Percentiles rank a stretch among this genome's conserved stretches.
Conservation (phyloP, 2,329 filamentous ascomycete genomes). For the Pyrenophora teres region DNA sequence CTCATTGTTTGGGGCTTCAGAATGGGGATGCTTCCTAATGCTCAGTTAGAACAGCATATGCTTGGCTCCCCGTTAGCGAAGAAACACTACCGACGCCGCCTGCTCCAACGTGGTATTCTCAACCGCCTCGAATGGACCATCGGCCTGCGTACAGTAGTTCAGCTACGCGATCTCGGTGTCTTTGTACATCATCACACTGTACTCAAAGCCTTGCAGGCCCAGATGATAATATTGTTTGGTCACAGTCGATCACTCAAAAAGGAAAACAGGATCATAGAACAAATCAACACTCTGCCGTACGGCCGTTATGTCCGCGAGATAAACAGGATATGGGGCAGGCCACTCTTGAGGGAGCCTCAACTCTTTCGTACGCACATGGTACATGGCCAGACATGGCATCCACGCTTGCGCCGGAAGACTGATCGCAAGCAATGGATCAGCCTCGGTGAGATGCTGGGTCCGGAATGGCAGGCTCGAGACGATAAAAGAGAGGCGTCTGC, state of each 20-base stretch:
- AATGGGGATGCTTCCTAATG: slow-evolving; percentile 32
- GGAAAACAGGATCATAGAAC: slow-evolving; percentile 35
- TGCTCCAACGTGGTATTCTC: slow-evolving; percentile 24
- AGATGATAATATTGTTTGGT: slow-evolving; percentile 41
- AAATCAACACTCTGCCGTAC: slow-evolving; percentile 27
- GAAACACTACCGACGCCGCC: slow-evolving; percentile 29
- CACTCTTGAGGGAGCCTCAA: slow-evolving; percentile 31
- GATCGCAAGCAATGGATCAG: slow-evolving; percentile 8
- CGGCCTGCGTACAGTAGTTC: slow-evolving; percentile 34
- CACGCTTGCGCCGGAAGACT: slow-evolving; percentile 15
- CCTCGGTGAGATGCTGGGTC: slow-evolving; percentile 12
- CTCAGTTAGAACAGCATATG: slow-evolving; percentile 31
- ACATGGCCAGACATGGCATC: slow-evolving; percentile 23
- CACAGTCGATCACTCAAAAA: slow-evolving; percentile 22
- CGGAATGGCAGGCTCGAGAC: slow-evolving; percentile 1
- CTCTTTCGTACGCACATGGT: slow-evolving; percentile 10
- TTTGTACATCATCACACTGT: slow-evolving; percentile 33
- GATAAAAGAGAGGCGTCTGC: not conserved
- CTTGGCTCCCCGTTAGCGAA: slow-evolving; percentile 23
- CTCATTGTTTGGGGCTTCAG: slow-evolving; percentile 45
- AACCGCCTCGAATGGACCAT: slow-evolving; percentile 32
- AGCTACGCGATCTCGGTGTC: slow-evolving; percentile 38
- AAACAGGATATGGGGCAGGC: slow-evolving; percentile 38
- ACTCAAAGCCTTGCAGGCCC: slow-evolving; percentile 30
- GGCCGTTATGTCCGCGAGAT: slow-evolving; percentile 30